Percentiles rank a stretch among this genome's conserved stretches.
These are phyloP conservation scores for Rhizopogon roseolus DNA, from an alignment of 768 basidiomycete species.

Conservation along the genomic window DNA sequence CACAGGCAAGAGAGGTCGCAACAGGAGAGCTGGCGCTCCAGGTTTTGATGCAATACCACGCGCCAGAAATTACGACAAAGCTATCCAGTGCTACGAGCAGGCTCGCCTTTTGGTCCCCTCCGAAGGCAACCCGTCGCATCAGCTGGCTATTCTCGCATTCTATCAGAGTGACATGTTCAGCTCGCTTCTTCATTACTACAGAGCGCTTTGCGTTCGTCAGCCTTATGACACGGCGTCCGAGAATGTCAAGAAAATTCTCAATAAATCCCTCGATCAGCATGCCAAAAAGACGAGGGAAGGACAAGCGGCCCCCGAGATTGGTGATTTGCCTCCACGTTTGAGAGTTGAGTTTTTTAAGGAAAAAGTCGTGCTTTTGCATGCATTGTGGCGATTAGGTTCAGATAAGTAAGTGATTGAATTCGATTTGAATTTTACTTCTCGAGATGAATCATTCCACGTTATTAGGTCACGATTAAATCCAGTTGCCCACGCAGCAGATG, in stretches of 20 bases:
- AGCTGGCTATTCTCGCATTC: slow-evolving; percentile 87
- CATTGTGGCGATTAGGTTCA: slow-evolving; percentile 52
- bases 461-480: slow-evolving; percentile 38
- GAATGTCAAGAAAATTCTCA: slow-evolving; percentile 73
- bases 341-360: slow-evolving; percentile 67
- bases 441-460: slow-evolving; percentile 1
- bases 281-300: slow-evolving; percentile 39
- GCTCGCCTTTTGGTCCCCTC: slow-evolving; percentile 78
- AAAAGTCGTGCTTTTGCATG: slow-evolving; percentile 72
- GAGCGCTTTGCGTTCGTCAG: slow-evolving; percentile 80
- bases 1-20: slow-evolving; percentile 34
- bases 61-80: slow-evolving; percentile 66
- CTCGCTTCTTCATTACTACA: slow-evolving; percentile 83
- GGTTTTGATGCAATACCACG: slow-evolving; percentile 44
- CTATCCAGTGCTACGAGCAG: slow-evolving; percentile 79
- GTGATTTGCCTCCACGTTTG: slow-evolving; percentile 40
- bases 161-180: slow-evolving; percentile 81
- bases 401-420: slow-evolving; percentile 46
- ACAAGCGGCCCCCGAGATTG: slow-evolving; percentile 24
- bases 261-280: slow-evolving; percentile 61
- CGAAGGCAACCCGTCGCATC: slow-evolving; percentile 94
- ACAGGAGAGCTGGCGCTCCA: slow-evolving; percentile 43
- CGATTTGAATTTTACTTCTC: background rate
- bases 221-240: slow-evolving; percentile 87
- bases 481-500: slow-evolving; percentile 40